phyloP scores from a whole-genome alignment of 2,329 filamentous ascomycete genomes.

The Xylaria polymorpha region DNA sequence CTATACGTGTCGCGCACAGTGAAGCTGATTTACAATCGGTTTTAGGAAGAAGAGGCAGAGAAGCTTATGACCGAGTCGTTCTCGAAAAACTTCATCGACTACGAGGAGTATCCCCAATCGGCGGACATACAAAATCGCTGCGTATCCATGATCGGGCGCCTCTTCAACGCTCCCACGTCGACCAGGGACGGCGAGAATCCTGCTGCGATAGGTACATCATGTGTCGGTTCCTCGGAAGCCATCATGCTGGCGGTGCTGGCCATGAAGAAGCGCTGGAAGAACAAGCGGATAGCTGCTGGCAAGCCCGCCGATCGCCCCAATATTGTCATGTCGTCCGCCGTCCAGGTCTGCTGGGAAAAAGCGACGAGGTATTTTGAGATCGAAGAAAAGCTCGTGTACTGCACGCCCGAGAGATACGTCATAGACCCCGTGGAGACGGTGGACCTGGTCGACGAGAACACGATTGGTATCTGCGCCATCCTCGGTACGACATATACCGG shows the following conservation, averaged over 20 bases:
- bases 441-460: conserved; percentile 72
- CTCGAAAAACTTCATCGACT: conserved; percentile 95
- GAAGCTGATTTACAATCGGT: conserved; percentile 2
- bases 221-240: conserved; percentile 89
- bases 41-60: conserved; percentile 89
- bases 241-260: conserved; percentile 86
- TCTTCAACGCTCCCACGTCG: conserved; percentile 80
- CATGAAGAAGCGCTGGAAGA: conserved; percentile 96
- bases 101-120: conserved; percentile 84
- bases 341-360: conserved; percentile 98
- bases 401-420: conserved; percentile 69
- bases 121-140: conserved; percentile 93
- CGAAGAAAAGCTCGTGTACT: conserved; percentile 84
- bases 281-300: conserved; percentile 83
- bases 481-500: conserved; percentile 95
- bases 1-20: neutral
- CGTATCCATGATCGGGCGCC: conserved; percentile 87
- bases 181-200: conserved; percentile 59
- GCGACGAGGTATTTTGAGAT: conserved; percentile 89
- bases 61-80: conserved; percentile 94
- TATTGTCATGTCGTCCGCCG: conserved; percentile 94
- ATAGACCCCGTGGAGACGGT: conserved; percentile 73
- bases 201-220: conserved; percentile 85
- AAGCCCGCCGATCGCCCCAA: conserved; percentile 86
- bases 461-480: conserved; percentile 92